Evolutionary conservation across 495 filamentous ascomycete genomes (phyloP).

Genomic region (Penicillium longicatenatum): DNA sequence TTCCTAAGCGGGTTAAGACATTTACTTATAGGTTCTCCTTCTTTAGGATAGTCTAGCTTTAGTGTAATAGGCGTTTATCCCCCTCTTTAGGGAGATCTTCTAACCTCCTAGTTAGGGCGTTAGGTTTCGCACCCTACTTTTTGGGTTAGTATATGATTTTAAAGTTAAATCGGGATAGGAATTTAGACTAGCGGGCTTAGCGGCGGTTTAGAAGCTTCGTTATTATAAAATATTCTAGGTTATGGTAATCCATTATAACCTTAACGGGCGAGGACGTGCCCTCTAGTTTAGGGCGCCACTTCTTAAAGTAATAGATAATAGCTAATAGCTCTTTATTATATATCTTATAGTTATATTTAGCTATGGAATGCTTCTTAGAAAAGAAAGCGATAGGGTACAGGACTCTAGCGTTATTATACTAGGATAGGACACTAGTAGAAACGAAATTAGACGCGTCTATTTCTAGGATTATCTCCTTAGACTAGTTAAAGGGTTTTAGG

Average conservation of each 20-base stretch:
- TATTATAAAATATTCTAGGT: no score
- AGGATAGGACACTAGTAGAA: neutral
- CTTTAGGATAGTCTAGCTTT: neutral
- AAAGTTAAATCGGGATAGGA: neutral
- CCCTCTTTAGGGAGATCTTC: constrained; percentile 1
- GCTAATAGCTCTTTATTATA: neutral
- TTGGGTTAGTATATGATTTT: neutral
- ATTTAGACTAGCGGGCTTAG: no score
- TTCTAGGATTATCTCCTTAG: neutral
- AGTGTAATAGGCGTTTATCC: neutral
- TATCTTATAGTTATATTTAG: neutral
- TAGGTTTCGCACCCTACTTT: neutral
- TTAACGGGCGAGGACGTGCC: no score
- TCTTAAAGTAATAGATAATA: neutral
- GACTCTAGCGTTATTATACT: neutral
- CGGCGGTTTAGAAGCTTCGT: no score
- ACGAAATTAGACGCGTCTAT: neutral
- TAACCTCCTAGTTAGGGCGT: neutral
- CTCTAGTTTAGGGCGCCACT: neutral
- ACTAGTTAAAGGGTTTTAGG: neutral
- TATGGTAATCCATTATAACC: no score
- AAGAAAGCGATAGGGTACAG: neutral
- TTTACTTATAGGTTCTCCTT: neutral
- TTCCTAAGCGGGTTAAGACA: neutral
- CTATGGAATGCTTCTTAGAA: neutral